Evolutionary conservation across 1,284 basidiomycete genomes (phyloP).

Genomic region (Apiotrichum montevideense): DNA sequence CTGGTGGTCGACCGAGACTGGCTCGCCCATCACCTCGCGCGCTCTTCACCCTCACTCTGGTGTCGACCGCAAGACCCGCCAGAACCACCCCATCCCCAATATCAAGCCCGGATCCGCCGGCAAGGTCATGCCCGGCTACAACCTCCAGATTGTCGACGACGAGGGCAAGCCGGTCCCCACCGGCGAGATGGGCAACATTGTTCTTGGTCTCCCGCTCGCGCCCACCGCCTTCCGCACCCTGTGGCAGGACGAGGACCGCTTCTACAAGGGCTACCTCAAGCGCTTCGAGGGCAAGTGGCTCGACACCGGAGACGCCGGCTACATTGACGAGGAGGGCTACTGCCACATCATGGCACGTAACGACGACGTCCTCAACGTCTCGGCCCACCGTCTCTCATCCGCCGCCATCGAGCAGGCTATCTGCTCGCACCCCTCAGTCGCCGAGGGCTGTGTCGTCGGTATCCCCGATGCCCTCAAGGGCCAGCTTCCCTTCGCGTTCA

Average conservation of each 20-base stretch:
- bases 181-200: conserved; percentile 20
- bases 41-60: conserved; percentile 58
- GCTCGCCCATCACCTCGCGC: conserved; percentile 51
- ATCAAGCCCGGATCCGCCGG: conserved; percentile 18
- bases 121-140: conserved; percentile 20
- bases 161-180: conserved; percentile 12
- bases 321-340: conserved; percentile 86
- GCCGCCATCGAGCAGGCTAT: conserved; percentile 93
- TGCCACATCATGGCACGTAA: conserved; percentile 94
- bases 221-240: conserved; percentile 60
- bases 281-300: conserved; percentile 43
- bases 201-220: conserved; percentile 80
- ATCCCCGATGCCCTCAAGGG: conserved; percentile 72
- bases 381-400: conserved; percentile 87
- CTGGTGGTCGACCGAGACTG: conserved; percentile 93
- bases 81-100: conserved; percentile 5
- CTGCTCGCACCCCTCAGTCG: conserved; percentile 82
- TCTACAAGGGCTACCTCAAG: conserved; percentile 85
- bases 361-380: conserved; percentile 63
- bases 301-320: conserved; percentile 92
- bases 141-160: conserved; percentile 21
- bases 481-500: conserved; percentile 58
- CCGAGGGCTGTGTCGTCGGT: conserved; percentile 76
- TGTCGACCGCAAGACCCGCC: conserved; percentile 49
- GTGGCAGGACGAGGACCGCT: conserved; percentile 74